A percentile compares a stretch with the other conserved stretches of the same genome.
These are phyloP conservation scores for Lipomyces sp. DNA, from an alignment of 805 yeast genomes.

Conservation along the genomic window DNA sequence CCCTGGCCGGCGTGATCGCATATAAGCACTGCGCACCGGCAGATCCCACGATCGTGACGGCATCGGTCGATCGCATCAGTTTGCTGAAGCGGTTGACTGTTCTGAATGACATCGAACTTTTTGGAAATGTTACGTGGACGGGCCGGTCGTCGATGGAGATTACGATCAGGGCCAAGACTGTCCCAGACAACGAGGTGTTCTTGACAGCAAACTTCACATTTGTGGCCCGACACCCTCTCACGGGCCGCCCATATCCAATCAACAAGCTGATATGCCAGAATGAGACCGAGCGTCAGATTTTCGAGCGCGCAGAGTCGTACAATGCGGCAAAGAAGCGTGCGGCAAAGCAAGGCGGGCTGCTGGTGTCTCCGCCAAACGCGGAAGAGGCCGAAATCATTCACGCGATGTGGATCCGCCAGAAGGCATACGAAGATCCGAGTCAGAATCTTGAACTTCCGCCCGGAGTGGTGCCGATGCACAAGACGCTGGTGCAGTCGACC, in stretches of 20 bases:
- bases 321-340: conserved; percentile 80
- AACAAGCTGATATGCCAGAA: conserved; percentile 73
- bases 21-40: conserved; percentile 93
- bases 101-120: conserved; percentile 66
- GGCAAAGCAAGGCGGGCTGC: conserved; percentile 60
- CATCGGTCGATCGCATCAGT: conserved; percentile 87
- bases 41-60: conserved; percentile 92
- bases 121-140: conserved; percentile 93
- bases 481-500: conserved; percentile 69
- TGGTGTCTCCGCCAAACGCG: conserved; percentile 68
- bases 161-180: conserved; percentile 80
- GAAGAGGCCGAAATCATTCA: conserved; percentile 75
- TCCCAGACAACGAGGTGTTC: conserved; percentile 67
- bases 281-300: conserved; percentile 77
- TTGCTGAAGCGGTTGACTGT: conserved; percentile 82
- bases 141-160: conserved; percentile 96
- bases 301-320: conserved; percentile 83
- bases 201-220: conserved; percentile 89
- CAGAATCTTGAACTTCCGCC: conserved; percentile 30
- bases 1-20: conserved; percentile 90
- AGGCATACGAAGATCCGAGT: conserved; percentile 24
- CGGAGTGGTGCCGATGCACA: conserved; percentile 47
- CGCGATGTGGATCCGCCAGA: conserved; percentile 57
- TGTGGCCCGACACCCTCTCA: conserved; percentile 90
- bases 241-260: conserved; percentile 86